These are phyloP conservation scores for Aureobasidium zeae DNA, from an alignment of 2,329 filamentous ascomycete species.

Conservation along the genomic window DNA sequence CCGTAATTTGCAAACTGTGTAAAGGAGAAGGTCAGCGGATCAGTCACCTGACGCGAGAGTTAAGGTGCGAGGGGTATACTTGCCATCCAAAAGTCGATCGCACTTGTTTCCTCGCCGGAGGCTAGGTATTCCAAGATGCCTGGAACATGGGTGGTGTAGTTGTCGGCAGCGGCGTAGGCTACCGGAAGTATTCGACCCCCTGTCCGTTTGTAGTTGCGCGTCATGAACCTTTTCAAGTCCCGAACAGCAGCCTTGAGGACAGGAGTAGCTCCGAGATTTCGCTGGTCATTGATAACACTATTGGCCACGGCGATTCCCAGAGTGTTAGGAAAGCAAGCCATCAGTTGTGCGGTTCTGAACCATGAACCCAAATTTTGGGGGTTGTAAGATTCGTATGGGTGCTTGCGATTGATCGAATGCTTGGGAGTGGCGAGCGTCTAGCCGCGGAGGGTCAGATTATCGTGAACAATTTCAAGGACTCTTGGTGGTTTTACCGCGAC, in stretches of 20 bases:
- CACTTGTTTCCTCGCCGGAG: background rate
- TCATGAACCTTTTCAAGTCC: constrained; percentile 19
- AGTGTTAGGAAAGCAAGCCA: constrained; percentile 16
- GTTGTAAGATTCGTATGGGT: constrained; percentile 17
- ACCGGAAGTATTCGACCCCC: constrained; percentile 18
- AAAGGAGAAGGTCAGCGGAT: background rate
- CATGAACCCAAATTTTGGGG: background rate
- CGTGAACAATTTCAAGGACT: background rate
- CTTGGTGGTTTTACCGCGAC: constrained; percentile 11
- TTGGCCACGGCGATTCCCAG: constrained; percentile 15
- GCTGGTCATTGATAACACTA: constrained; percentile 14
- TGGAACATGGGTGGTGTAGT: background rate
- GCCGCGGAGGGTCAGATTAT: background rate
- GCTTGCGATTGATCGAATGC: constrained; percentile 9
- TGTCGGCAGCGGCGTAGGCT: constrained; percentile 12
- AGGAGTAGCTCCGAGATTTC: constrained; percentile 10
- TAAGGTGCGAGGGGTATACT: background rate
- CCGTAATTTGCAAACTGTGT: background rate
- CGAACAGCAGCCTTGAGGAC: constrained; percentile 18
- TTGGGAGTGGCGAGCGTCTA: constrained; percentile 5
- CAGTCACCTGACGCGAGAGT: background rate
- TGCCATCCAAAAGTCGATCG: constrained; percentile 16
- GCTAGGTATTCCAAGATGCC: constrained; percentile 17
- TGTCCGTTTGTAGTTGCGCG: constrained; percentile 3
- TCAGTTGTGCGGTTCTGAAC: constrained; percentile 13